These are phyloP conservation scores for Nakazawaea pomicola DNA, from an alignment of 805 yeast genomes.

Conservation along the genomic window DNA sequence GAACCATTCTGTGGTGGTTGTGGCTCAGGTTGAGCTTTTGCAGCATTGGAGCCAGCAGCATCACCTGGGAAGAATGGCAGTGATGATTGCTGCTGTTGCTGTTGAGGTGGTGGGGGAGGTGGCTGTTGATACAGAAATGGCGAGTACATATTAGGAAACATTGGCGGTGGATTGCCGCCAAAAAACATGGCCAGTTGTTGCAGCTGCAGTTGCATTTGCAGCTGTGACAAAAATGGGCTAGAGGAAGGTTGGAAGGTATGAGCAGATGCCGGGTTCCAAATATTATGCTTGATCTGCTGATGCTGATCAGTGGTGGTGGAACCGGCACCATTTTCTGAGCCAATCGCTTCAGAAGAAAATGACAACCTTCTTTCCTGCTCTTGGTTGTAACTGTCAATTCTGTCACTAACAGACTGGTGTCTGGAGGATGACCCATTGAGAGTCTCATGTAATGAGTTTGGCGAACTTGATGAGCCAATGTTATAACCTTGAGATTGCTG, in stretches of 20 bases:
- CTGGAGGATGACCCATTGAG: constrained; percentile 36
- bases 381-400: constrained; percentile 48
- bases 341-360: constrained; percentile 9
- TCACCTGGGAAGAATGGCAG: no score
- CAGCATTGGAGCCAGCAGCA: no score
- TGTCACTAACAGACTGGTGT: constrained; percentile 55
- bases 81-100: background rate
- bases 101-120: constrained; percentile 1
- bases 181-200: constrained; percentile 13
- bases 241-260: constrained; percentile 51
- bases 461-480: constrained; percentile 16
- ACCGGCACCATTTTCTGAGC: constrained; percentile 1
- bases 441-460: constrained; percentile 16
- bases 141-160: constrained; percentile 13
- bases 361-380: constrained; percentile 12
- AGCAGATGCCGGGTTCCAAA: constrained; percentile 68
- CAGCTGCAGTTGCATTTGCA: constrained; percentile 17
- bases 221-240: constrained; percentile 13
- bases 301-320: constrained; percentile 4
- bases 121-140: constrained; percentile 8
- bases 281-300: constrained; percentile 24
- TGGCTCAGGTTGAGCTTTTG: background rate
- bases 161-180: constrained; percentile 4
- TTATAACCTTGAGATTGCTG: constrained; percentile 15
- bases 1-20: background rate